Percentiles rank a stretch among this genome's conserved stretches.
Conservation (phyloP, 257 asterid species). For the Ligustrum vulgare region DNA sequence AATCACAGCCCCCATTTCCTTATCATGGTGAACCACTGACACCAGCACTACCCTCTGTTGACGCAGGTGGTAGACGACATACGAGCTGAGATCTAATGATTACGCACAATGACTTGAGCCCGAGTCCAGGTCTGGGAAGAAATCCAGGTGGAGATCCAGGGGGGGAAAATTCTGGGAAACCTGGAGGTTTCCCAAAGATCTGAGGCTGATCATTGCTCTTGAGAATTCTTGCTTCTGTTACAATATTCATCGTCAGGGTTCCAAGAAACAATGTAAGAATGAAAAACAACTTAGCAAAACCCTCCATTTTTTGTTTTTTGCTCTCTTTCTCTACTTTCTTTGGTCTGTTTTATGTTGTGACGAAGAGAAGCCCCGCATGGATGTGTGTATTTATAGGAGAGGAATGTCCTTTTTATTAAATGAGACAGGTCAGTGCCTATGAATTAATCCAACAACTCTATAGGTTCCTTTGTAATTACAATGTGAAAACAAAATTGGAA, state of each 20-base stretch:
- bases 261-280: slow-evolving; percentile 3
- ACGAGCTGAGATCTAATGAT: too few species aligned
- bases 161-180: background rate
- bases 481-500: background rate
- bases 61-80: too few species aligned
- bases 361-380: background rate
- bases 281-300: background rate
- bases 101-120: too few species aligned
- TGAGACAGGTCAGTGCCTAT: background rate
- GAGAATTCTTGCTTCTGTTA: background rate
- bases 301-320: background rate
- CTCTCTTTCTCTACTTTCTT: background rate
- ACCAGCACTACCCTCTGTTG: background rate
- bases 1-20: background rate
- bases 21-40: background rate
- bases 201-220: background rate
- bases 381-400: background rate
- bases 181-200: background rate
- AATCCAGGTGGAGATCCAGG: background rate
- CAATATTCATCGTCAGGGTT: background rate
- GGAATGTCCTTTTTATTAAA: background rate
- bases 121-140: background rate
- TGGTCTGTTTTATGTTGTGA: background rate
- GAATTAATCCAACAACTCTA: background rate
- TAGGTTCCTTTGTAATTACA: background rate